phyloP scores from a whole-genome alignment of 208 protist genomes.

The Leishmania lainsoni region DNA sequence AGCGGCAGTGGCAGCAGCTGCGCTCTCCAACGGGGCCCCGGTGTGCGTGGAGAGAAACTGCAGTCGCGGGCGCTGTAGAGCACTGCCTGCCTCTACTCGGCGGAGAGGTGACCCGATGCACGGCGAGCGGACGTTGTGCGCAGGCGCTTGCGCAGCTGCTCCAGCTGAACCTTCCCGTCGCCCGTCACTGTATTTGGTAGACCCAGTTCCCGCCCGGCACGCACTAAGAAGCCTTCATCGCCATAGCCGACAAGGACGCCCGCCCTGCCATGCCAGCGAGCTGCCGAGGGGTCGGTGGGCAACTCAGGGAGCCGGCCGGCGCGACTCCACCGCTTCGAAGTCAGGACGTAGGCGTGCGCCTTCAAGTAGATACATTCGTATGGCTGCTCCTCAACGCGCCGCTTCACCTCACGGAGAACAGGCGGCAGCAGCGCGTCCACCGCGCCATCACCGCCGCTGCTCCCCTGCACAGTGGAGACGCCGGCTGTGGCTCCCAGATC shows the following conservation, averaged over 20 bases:
- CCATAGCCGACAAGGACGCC: slow-evolving; percentile 64
- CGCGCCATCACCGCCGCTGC: slow-evolving; percentile 10
- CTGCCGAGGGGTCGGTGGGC: slow-evolving; percentile 60
- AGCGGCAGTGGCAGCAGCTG: neutral
- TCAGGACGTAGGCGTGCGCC: slow-evolving; percentile 58
- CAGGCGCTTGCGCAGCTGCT: slow-evolving; percentile 69
- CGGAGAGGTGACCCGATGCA: slow-evolving; percentile 7
- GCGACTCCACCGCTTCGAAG: slow-evolving; percentile 66
- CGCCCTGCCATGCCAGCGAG: slow-evolving; percentile 23
- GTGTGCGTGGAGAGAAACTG: neutral
- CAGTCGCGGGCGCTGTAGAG: neutral
- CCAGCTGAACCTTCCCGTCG: slow-evolving; percentile 53
- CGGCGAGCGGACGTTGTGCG: slow-evolving; percentile 29
- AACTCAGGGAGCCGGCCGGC: slow-evolving; percentile 74
- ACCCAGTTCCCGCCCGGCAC: slow-evolving; percentile 56
- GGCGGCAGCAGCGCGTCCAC: slow-evolving; percentile 16
- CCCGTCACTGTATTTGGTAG: slow-evolving; percentile 78
- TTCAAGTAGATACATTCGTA: slow-evolving; percentile 45
- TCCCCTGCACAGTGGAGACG: neutral
- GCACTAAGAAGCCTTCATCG: slow-evolving; percentile 72
- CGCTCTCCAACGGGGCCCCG: neutral
- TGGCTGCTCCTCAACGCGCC: slow-evolving; percentile 49
- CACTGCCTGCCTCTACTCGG: slow-evolving; percentile 4
- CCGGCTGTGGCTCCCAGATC: neutral
- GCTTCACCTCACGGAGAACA: slow-evolving; percentile 45